phyloP scores from a whole-genome alignment of 106 monocot genomes.

The Dendrobium huoshanense region DNA sequence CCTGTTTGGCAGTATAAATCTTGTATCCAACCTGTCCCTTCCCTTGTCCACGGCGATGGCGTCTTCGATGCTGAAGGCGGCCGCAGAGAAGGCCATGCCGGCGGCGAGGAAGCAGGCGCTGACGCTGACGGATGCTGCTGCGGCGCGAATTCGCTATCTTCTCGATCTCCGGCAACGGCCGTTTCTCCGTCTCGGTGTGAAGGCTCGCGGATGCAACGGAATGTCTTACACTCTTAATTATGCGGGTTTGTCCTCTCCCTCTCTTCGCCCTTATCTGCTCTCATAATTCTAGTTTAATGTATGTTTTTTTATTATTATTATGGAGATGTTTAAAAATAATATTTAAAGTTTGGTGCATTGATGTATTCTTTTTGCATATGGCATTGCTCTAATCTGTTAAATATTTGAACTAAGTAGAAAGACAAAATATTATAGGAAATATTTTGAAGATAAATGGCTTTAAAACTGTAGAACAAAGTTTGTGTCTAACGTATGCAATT shows the following conservation, averaged over 20 bases:
- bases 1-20: no score
- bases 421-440: background rate
- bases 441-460: background rate
- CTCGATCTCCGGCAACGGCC: slow-evolving; percentile 69
- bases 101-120: slow-evolving; percentile 64
- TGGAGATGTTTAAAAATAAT: no score
- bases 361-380: no score
- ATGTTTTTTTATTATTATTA: no score
- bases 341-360: no score
- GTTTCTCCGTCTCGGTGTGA: slow-evolving; percentile 81
- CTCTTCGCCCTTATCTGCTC: background rate
- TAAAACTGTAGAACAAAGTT: no score
- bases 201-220: slow-evolving; percentile 90
- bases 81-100: slow-evolving; percentile 40
- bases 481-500: no score
- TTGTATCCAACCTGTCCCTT: background rate
- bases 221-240: slow-evolving; percentile 93
- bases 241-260: slow-evolving; percentile 39
- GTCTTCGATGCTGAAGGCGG: slow-evolving; percentile 47
- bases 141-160: slow-evolving; percentile 57
- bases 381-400: no score
- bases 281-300: no score
- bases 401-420: no score
- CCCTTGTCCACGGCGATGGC: slow-evolving; percentile 27
- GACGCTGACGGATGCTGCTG: slow-evolving; percentile 70